Conservation (phyloP, 768 basidiomycete genomes). For the Hortiboletus flavorubellus region DNA sequence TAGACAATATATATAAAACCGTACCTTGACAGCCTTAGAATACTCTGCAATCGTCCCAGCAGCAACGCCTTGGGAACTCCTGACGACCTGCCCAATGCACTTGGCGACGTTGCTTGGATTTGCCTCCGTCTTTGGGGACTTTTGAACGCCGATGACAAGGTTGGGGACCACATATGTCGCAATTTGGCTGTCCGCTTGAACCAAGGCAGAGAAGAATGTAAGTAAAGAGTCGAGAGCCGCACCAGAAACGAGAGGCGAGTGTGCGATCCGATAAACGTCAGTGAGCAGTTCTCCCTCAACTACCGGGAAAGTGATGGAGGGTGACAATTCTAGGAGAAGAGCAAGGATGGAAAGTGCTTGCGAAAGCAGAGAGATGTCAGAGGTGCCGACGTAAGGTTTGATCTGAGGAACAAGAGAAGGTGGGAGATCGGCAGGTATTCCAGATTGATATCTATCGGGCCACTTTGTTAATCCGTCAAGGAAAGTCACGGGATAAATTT, state of each 20-base stretch:
- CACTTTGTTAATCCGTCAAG: background rate
- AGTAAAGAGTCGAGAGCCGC: conserved; percentile 78
- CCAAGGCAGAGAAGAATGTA: conserved; percentile 77
- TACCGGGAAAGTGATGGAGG: conserved; percentile 65
- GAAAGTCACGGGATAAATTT: conserved; percentile 2
- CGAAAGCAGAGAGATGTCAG: conserved; percentile 76
- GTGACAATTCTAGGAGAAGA: conserved; percentile 65
- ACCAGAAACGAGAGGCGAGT: conserved; percentile 76
- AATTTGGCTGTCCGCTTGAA: conserved; percentile 79
- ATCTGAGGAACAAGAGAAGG: conserved; percentile 67
- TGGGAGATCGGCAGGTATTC: conserved; percentile 57
- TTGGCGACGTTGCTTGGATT: conserved; percentile 74
- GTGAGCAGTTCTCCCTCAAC: conserved; percentile 68
- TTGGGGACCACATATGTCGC: conserved; percentile 79
- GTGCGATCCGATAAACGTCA: conserved; percentile 66
- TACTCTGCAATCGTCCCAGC: conserved; percentile 85
- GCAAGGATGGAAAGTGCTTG: conserved; percentile 66
- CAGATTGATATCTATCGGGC: conserved; percentile 39
- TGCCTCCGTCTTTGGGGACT: conserved; percentile 53
- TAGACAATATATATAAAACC: background rate
- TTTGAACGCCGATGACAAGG: conserved; percentile 64
- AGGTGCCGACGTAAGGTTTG: conserved; percentile 66
- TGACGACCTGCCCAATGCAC: conserved; percentile 81
- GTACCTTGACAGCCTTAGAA: conserved; percentile 74
- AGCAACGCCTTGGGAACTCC: conserved; percentile 63